These are phyloP conservation scores for Saccharomycopsis olivae DNA, from an alignment of 805 yeast species.

Conservation along the genomic window DNA sequence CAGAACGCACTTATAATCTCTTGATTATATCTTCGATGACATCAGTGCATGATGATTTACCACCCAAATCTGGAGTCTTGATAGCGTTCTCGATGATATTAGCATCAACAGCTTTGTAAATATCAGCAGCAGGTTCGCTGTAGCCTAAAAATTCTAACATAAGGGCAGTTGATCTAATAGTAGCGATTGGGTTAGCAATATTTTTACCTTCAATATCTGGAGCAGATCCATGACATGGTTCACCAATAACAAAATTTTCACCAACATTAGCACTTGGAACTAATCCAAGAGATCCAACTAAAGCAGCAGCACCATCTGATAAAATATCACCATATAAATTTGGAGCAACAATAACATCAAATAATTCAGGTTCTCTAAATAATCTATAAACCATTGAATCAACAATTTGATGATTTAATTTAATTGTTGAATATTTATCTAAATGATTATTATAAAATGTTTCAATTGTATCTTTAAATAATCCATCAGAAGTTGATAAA, in stretches of 20 bases:
- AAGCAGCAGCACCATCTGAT: slow-evolving; percentile 97
- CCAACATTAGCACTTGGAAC: slow-evolving; percentile 99
- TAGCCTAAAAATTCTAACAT: slow-evolving; percentile 96
- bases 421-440: slow-evolving; percentile 40
- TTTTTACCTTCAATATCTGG: slow-evolving; percentile 97
- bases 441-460: slow-evolving; percentile 36
- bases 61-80: slow-evolving; percentile 90
- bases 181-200: slow-evolving; percentile 93
- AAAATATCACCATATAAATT: slow-evolving; percentile 95
- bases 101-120: slow-evolving; percentile 90
- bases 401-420: slow-evolving; percentile 89
- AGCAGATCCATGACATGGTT: slow-evolving; percentile 98
- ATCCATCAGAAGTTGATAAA: slow-evolving; percentile 83
- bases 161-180: slow-evolving; percentile 94
- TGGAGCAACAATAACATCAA: slow-evolving; percentile 98
- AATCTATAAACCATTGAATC: slow-evolving; percentile 98
- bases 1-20: slow-evolving; percentile 40
- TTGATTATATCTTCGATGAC: slow-evolving; percentile 73
- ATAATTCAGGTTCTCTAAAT: slow-evolving; percentile 97
- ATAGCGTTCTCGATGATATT: slow-evolving; percentile 69
- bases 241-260: slow-evolving; percentile 92
- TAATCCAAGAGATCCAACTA: slow-evolving; percentile 95
- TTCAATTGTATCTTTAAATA: slow-evolving; percentile 83
- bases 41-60: slow-evolving; percentile 74
- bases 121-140: slow-evolving; percentile 80